These are phyloP conservation scores for Didymella keratinophila DNA, from an alignment of 2,329 filamentous ascomycete species.

Conservation along the genomic window DNA sequence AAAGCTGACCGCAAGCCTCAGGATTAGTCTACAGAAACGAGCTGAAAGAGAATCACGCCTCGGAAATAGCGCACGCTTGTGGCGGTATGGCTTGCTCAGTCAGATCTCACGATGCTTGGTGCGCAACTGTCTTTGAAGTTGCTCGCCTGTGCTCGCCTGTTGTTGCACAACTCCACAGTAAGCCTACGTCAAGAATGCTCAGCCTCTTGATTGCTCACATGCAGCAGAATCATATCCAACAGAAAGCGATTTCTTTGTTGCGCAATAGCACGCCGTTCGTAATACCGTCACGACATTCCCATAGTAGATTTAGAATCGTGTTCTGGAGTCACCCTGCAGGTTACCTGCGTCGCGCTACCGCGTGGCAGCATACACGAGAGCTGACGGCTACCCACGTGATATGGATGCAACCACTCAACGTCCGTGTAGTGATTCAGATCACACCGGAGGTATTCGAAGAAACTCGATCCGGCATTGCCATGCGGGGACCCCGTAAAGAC, in stretches of 20 bases:
- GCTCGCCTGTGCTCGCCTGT: background rate
- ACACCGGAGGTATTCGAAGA: slow-evolving; percentile 8
- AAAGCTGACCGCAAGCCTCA: slow-evolving; percentile 23
- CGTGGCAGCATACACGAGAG: slow-evolving; percentile 15
- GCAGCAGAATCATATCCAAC: background rate
- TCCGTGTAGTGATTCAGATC: slow-evolving; percentile 1
- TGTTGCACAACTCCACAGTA: background rate
- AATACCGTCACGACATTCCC: slow-evolving; percentile 15
- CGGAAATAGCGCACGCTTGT: slow-evolving; percentile 24
- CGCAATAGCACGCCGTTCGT: background rate
- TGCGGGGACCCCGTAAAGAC: slow-evolving; percentile 12
- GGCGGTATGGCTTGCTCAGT: slow-evolving; percentile 26
- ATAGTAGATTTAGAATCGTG: slow-evolving; percentile 1
- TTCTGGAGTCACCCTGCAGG: slow-evolving; percentile 6
- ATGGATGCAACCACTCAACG: slow-evolving; percentile 9
- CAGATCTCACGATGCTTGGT: slow-evolving; percentile 9
- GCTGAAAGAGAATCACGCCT: slow-evolving; percentile 17
- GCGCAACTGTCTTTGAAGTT: background rate
- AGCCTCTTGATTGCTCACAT: background rate
- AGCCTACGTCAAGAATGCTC: slow-evolving; percentile 4
- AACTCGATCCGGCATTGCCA: slow-evolving; percentile 4
- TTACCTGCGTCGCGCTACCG: slow-evolving; percentile 7
- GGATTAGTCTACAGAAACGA: slow-evolving; percentile 13
- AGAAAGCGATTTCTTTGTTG: background rate
- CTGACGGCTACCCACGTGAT: slow-evolving; percentile 13